A percentile compares a stretch with the other conserved stretches of the same genome.
phyloP scores from a whole-genome alignment of 2,329 filamentous ascomycete genomes.

The Byssoonygena ceratinophila region DNA sequence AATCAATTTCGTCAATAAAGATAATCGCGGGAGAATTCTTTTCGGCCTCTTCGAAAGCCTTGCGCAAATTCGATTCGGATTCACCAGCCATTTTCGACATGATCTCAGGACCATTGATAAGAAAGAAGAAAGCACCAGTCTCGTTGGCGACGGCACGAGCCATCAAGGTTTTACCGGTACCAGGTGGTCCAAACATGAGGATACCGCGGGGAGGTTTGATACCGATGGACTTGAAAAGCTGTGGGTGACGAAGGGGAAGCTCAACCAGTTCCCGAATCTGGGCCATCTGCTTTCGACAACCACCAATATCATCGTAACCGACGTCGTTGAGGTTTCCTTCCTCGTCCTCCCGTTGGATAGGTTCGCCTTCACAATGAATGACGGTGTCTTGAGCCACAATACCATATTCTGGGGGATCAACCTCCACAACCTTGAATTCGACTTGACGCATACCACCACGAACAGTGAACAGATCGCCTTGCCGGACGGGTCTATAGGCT shows the following conservation, averaged over 20 bases:
- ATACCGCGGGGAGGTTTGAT: constrained; percentile 99
- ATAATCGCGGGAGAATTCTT: constrained; percentile 99
- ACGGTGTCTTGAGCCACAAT: constrained; percentile 98
- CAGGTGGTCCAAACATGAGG: constrained; percentile 87
- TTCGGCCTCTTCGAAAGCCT: constrained; percentile 99
- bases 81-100: constrained; percentile 99
- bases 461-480: constrained; percentile 95
- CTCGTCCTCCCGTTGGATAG: constrained; percentile 95
- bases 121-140: constrained; percentile 97
- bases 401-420: constrained; percentile 95
- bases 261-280: constrained; percentile 98
- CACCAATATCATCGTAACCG: constrained; percentile 97
- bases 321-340: constrained; percentile 99
- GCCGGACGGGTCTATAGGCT: constrained; percentile 91
- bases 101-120: constrained; percentile 98
- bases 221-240: constrained; percentile 99
- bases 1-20: constrained; percentile 99
- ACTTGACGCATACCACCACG: constrained; percentile 98
- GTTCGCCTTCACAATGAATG: constrained; percentile 96
- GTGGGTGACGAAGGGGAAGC: constrained; percentile 87
- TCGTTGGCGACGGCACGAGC: constrained; percentile 97
- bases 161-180: constrained; percentile 99
- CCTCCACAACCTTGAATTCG: constrained; percentile 98
- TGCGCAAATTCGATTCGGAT: constrained; percentile 93
- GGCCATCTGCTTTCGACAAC: constrained; percentile 98